Evolutionary conservation across 495 filamentous ascomycete species (phyloP).

Genomic region (Aspergillus heteromorphus): DNA sequence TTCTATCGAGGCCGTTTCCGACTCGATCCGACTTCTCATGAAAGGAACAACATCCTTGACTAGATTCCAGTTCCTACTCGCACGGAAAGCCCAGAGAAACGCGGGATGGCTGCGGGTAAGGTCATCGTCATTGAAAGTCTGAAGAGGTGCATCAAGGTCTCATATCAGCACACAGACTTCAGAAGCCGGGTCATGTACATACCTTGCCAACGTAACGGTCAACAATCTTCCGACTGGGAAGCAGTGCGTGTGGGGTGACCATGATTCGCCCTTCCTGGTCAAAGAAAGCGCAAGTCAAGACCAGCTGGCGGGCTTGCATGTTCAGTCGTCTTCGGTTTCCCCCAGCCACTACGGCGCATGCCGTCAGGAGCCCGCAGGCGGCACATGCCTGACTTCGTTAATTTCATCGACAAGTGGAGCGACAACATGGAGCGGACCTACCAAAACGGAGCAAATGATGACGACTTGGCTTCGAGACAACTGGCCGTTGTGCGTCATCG

Average conservation of each 20-base stretch:
- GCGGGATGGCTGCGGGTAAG: constrained; percentile 73
- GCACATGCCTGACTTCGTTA: constrained; percentile 44
- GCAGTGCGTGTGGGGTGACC: constrained; percentile 71
- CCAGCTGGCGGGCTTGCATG: constrained; percentile 69
- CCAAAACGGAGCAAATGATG: constrained; percentile 61
- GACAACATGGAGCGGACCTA: constrained; percentile 25
- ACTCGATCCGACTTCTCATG: constrained; percentile 58
- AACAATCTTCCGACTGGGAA: constrained; percentile 78
- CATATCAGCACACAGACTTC: background rate
- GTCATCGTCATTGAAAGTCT: constrained; percentile 65
- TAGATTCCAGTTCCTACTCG: constrained; percentile 67
- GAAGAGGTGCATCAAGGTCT: background rate
- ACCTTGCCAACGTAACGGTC: constrained; percentile 68
- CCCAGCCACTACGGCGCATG: constrained; percentile 53
- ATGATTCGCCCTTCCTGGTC: constrained; percentile 69
- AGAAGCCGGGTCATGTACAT: constrained; percentile 11
- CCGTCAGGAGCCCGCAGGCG: constrained; percentile 54
- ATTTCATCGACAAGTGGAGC: background rate
- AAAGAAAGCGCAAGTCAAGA: constrained; percentile 72
- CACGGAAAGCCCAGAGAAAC: constrained; percentile 83
- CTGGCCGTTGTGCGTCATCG: constrained; percentile 23
- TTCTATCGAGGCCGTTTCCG: constrained; percentile 28
- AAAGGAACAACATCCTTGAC: constrained; percentile 61
- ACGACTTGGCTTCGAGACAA: constrained; percentile 53
- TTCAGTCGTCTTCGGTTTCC: constrained; percentile 49